phyloP scores from a whole-genome alignment of 78 protist genomes.

The Speleostelium caveatum region DNA sequence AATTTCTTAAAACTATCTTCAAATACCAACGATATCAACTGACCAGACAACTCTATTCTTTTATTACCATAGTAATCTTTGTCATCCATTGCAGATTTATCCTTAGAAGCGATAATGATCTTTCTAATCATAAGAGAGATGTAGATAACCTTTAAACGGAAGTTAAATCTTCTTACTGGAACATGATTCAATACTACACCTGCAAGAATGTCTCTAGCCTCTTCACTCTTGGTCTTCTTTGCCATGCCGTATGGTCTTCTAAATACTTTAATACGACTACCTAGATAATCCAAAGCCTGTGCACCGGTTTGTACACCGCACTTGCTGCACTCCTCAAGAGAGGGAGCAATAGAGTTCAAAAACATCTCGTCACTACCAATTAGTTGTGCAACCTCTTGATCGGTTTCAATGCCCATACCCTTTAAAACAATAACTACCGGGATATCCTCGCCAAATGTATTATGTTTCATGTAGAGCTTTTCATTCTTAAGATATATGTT shows the following conservation, averaged over 20 bases:
- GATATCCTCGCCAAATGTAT: constrained; percentile 91
- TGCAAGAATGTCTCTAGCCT: constrained; percentile 89
- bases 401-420: constrained; percentile 97
- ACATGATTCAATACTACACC: constrained; percentile 95
- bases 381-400: constrained; percentile 95
- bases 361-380: constrained; percentile 90
- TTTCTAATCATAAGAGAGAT: constrained; percentile 93
- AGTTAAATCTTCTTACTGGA: constrained; percentile 88
- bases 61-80: constrained; percentile 75
- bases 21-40: constrained; percentile 92
- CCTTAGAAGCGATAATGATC: constrained; percentile 87
- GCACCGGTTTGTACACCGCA: constrained; percentile 77
- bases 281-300: constrained; percentile 93
- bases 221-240: constrained; percentile 51
- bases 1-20: constrained; percentile 97
- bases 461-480: constrained; percentile 92
- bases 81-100: constrained; percentile 69
- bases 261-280: constrained; percentile 22
- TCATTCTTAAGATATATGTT: constrained; percentile 80
- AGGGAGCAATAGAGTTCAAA: constrained; percentile 79
- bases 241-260: constrained; percentile 57
- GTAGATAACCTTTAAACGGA: constrained; percentile 90
- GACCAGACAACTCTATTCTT: constrained; percentile 86
- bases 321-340: constrained; percentile 86
- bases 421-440: constrained; percentile 93